Evolutionary conservation across 2,329 filamentous ascomycete species (phyloP), one percentile per base, ranked within the genome.

Genomic region (Cryphonectria parasitica): DNA sequence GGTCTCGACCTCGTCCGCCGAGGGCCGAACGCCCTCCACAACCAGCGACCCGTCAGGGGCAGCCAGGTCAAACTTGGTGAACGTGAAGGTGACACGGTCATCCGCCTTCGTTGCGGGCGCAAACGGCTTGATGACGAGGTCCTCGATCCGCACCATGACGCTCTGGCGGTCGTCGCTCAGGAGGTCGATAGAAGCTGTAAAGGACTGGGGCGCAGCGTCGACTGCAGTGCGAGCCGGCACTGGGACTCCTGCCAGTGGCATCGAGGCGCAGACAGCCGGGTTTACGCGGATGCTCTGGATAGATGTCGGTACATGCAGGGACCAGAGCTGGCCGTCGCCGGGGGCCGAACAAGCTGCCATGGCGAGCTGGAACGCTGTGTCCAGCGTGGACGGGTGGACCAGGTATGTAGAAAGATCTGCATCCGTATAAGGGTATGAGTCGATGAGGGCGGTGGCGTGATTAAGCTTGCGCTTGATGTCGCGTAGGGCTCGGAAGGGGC

Each of bases 121-220:
- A 8, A 74, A 45, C 3, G 74, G 68, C 15, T 73, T 73, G 19
- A 75, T 64, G 0, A 52, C 61, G 31, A 75, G 10, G 36, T 71
- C 73, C 19, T 75, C 74, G 15, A 75, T 43, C 36, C 72, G 74
- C 10, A 75, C 41, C 73, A 75, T 74, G 17, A 8, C 25, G 1
- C 66, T 56, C 49, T 74, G 45, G 34, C 70, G 69, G 54, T 70
- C 56, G 5, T 61, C 31, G 17, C 66, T 43, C 2, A 69, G 56
- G 1, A 74, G 6, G 13, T 69, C 72, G 8, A 73, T 73, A 43
- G 19, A 41, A 3, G 28, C 71, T 8, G 64, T 68, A 17, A 73
- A 72, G 0, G 45, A 13, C 1, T 64, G 43, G 5, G 68, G 10
- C 1, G 17, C 63, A 7, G 5, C 43, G 11, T 36, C 43, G 31